Base-by-base conservation (phyloP, 108 stramenopile genomes). In the Poteriospumella lacustris region DNA sequence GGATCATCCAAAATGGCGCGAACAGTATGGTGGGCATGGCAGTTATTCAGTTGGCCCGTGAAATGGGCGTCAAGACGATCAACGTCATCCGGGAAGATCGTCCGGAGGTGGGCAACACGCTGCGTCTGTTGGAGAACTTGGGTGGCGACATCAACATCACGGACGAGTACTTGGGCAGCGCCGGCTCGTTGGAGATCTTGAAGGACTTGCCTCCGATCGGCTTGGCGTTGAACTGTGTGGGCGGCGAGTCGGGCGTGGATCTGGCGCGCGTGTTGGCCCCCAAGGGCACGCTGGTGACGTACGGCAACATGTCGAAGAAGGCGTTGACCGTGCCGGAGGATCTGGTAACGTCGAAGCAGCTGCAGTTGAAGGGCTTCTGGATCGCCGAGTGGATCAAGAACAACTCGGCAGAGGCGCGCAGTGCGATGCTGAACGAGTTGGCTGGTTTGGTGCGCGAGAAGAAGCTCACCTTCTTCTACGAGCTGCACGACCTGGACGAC, bases 21-120 rank as follows among this genome's bases (percentile, higher is more conserved):
- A 84, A 84, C 79, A 80, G 79, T 44, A 62, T 80, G 81, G 81
- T 82, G 40, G 83, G 83, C 34, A 19, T 58, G 36, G 83, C 83
- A 0, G 81, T 83, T 68, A 76, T 83, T 31, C 83, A 83, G 78
- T 78, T 83, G 43, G 83, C 83, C 36, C 77, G 76, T 40, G 79
- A 80, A 2, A 70, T 79, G 78, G 81, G 81, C 40, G 73, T 83
- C 33, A 78, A 60, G 42, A 83, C 83, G 62, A 76, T 83, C 79
- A 83, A 83, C 44, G 69, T 83, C 38, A 68, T 83, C 2, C 59
- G 81, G 2, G 68, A 77, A 31, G 28, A 79, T 64, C 26, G 82
- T 33, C 82, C 82, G 0, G 79, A 79, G 58, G 81, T 58, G n/a
- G 81, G 81, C 79, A 26, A 12, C 19, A 58, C 77, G 5, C 69